Conservation (phyloP, 2,329 filamentous ascomycete species). For the Penicillium sp. region DNA sequence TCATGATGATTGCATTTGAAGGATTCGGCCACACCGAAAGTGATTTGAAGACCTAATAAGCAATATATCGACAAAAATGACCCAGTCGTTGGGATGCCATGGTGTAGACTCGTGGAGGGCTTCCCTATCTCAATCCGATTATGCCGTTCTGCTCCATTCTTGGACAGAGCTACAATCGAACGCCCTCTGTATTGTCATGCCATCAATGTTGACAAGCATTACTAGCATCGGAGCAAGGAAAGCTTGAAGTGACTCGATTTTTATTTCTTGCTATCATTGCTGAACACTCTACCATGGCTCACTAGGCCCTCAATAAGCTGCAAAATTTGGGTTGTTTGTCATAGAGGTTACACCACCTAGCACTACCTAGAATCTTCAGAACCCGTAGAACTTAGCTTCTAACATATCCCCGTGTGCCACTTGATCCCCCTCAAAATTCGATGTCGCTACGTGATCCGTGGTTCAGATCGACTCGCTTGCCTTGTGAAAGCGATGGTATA, state of each 20-base stretch:
- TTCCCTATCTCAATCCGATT: neutral
- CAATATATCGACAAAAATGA: neutral
- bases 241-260: neutral
- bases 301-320: neutral
- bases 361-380: no score
- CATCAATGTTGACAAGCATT: neutral
- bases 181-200: neutral
- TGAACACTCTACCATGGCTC: neutral
- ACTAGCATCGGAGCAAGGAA: neutral
- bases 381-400: no score
- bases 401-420: no score
- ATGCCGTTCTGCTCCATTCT: neutral
- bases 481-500: no score
- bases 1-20: neutral
- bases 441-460: no score
- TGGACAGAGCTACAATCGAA: neutral
- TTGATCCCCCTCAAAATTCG: no score
- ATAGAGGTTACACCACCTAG: no score
- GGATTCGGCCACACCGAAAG: neutral
- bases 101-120: neutral
- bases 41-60: neutral
- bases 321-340: neutral
- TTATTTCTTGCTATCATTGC: neutral
- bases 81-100: neutral
- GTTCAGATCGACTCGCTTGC: no score